Evolutionary conservation across 2,329 filamentous ascomycete genomes (phyloP).

Genomic region (Colletotrichum sp.): DNA sequence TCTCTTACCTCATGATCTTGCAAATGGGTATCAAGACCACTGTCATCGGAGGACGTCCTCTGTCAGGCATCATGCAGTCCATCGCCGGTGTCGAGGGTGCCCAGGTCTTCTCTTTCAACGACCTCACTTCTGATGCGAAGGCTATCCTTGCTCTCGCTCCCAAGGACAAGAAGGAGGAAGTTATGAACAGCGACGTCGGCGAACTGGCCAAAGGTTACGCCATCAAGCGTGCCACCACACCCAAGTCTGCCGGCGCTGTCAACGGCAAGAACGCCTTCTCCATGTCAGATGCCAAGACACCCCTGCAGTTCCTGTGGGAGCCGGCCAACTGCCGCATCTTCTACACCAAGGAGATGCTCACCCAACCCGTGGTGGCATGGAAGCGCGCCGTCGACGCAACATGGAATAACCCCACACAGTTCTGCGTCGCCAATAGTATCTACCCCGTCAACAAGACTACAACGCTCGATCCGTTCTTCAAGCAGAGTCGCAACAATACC

Average conservation of each 20-base stretch:
- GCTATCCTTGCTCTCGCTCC: constrained; percentile 28
- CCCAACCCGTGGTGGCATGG: constrained; percentile 45
- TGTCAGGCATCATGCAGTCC: constrained; percentile 51
- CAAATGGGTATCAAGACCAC: constrained; percentile 53
- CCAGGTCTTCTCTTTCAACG: constrained; percentile 35
- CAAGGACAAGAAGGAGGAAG: constrained; percentile 18
- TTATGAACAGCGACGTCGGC: constrained; percentile 29
- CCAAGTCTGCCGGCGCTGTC: constrained; percentile 28
- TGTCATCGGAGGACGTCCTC: constrained; percentile 50
- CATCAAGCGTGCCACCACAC: constrained; percentile 28
- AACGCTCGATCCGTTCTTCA: constrained; percentile 26
- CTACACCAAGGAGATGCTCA: constrained; percentile 48
- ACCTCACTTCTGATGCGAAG: constrained; percentile 30
- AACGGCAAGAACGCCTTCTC: constrained; percentile 42
- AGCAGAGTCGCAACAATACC: constrained; percentile 9
- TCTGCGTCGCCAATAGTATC: constrained; percentile 37
- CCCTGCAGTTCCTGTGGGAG: constrained; percentile 52
- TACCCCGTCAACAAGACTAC: constrained; percentile 22
- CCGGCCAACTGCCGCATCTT: constrained; percentile 52
- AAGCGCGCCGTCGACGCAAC: constrained; percentile 39
- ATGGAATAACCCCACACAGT: constrained; percentile 33
- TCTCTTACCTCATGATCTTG: constrained; percentile 57
- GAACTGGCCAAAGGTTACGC: constrained; percentile 38
- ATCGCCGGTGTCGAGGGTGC: constrained; percentile 54
- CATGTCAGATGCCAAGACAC: constrained; percentile 34